A percentile compares a stretch with the other conserved stretches of the same genome.
Conservation (phyloP, 2,329 filamentous ascomycete genomes). For the Thelonectria rubi region DNA sequence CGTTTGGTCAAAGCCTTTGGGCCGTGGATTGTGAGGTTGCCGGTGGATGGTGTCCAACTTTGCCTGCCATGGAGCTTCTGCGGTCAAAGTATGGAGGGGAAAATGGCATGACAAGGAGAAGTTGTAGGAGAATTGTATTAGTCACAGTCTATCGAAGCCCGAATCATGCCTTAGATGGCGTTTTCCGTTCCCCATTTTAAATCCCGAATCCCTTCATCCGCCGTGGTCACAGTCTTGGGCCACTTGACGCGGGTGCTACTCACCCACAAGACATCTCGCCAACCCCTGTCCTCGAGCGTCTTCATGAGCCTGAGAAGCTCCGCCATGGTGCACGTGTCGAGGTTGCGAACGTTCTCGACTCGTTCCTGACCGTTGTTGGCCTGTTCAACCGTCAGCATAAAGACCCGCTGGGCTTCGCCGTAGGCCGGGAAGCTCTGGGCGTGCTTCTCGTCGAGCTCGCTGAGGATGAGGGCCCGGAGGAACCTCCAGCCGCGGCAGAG, state of each 20-base stretch:
- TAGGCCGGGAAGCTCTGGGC: background rate
- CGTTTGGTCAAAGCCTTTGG: no score
- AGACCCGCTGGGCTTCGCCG: background rate
- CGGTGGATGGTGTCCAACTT: no score
- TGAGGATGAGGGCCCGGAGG: slow-evolving; percentile 11
- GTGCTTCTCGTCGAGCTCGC: background rate
- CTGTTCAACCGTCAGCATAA: slow-evolving; percentile 5
- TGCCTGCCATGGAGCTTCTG: no score
- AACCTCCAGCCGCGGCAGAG: slow-evolving; percentile 7
- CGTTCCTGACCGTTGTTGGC: background rate
- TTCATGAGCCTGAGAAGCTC: slow-evolving; percentile 30
- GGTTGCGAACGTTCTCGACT: slow-evolving; percentile 1
- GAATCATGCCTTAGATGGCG: background rate
- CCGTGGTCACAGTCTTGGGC: slow-evolving; percentile 9
- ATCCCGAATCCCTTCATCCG: slow-evolving; percentile 5
- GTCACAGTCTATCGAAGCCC: background rate
- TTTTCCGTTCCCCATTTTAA: background rate
- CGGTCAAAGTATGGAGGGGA: no score
- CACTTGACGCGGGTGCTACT: slow-evolving; percentile 22
- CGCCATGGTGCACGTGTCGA: slow-evolving; percentile 24
- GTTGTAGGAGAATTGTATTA: no score
- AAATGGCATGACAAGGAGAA: no score
- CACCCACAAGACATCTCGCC: slow-evolving; percentile 43
- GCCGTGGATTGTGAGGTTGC: no score
- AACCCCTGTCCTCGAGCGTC: slow-evolving; percentile 29